Percentiles rank a stretch among this genome's conserved stretches.
Conservation (phyloP, 495 filamentous ascomycete genomes). For the Stereocaulon alpinum region DNA sequence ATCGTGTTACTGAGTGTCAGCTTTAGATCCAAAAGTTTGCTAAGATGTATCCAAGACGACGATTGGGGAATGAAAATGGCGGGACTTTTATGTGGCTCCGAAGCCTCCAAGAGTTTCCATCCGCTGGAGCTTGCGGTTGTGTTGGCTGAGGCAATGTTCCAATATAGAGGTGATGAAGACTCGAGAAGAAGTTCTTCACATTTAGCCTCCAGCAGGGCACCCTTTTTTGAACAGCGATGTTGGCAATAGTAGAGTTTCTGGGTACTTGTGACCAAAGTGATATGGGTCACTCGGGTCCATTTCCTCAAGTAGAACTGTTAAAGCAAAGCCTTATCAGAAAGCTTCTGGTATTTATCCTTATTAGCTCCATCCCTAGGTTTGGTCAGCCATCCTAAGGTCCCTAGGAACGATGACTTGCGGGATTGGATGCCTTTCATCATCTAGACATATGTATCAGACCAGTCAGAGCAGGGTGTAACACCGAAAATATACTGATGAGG, state of each 20-base stretch:
- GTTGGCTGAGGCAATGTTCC: neutral
- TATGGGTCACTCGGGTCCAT: neutral
- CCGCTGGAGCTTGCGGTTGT: neutral
- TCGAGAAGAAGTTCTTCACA: neutral
- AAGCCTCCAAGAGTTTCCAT: neutral
- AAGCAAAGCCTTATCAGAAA: constrained; percentile 10
- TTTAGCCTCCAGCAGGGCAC: neutral
- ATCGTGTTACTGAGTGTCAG: neutral
- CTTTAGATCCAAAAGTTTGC: neutral
- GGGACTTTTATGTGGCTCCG: neutral
- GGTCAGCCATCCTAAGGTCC: neutral
- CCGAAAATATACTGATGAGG: neutral
- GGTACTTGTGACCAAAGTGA: neutral
- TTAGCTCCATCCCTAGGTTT: neutral
- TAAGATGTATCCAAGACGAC: neutral
- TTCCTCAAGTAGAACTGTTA: constrained; percentile 2
- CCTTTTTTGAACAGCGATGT: neutral
- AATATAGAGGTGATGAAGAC: constrained; percentile 7
- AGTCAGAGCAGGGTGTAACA: no score
- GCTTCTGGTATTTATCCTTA: constrained; percentile 3
- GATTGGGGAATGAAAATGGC: neutral
- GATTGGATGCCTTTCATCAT: constrained; percentile 13
- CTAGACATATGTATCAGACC: neutral
- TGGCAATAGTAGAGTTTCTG: neutral
- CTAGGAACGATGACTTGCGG: constrained; percentile 6